Evolutionary conservation across 2,329 filamentous ascomycete genomes (phyloP).

Genomic region (Arachnopeziza araneosa): DNA sequence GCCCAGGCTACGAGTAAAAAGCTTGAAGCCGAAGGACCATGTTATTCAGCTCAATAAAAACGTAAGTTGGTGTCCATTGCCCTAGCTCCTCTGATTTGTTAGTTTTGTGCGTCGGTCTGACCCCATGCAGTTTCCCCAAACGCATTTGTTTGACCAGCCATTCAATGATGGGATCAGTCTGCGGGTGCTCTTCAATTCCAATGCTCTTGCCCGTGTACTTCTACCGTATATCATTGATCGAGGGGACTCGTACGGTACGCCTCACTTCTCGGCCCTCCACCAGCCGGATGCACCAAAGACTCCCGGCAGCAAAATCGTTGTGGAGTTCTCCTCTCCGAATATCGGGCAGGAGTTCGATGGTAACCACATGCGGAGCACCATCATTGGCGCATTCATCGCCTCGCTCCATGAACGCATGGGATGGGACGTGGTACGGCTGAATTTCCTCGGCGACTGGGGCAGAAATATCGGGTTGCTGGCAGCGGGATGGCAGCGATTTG

Average conservation of each 20-base stretch:
- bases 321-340: constrained; percentile 63
- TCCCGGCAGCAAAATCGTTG: constrained; percentile 40
- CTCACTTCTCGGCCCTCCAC: constrained; percentile 51
- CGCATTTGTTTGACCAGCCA: constrained; percentile 5
- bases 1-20: constrained; percentile 3
- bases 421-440: constrained; percentile 43
- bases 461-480: constrained; percentile 62
- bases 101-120: not conserved
- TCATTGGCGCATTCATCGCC: constrained; percentile 60
- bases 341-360: constrained; percentile 64
- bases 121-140: constrained; percentile 2
- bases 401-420: constrained; percentile 56
- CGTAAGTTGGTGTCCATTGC: not conserved
- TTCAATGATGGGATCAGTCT: constrained; percentile 50
- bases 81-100: no score
- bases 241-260: constrained; percentile 52
- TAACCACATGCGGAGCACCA: constrained; percentile 59
- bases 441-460: constrained; percentile 65
- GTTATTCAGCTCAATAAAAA: not conserved
- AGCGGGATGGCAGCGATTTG: constrained; percentile 56
- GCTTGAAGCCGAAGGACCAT: not conserved
- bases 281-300: constrained; percentile 37
- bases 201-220: constrained; percentile 49
- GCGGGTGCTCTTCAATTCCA: constrained; percentile 60
- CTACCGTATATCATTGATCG: constrained; percentile 54